These are phyloP conservation scores for Cichorium intybus DNA, from an alignment of 140 eudicot species.

Conservation along the genomic window DNA sequence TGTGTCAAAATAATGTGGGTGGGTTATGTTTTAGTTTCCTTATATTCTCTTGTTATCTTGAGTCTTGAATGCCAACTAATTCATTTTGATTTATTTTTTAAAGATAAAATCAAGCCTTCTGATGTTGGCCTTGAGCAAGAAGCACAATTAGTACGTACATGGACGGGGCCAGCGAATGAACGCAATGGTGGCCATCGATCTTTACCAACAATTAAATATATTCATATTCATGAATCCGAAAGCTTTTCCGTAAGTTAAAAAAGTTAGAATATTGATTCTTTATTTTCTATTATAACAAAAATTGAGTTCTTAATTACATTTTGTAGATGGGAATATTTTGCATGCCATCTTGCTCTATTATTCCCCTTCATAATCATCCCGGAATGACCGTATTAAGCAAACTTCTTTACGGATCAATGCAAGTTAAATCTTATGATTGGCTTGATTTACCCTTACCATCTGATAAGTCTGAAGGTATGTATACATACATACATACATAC, in stretches of 20 bases:
- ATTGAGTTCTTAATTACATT: neutral
- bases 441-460: slow-evolving; percentile 63
- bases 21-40: no score
- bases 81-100: neutral
- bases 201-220: slow-evolving; percentile 76
- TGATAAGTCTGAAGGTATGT: slow-evolving; percentile 52
- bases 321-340: slow-evolving; percentile 94
- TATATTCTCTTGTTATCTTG: neutral
- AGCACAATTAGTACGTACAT: slow-evolving; percentile 63
- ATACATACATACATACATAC: no score
- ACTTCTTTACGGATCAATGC: slow-evolving; percentile 87
- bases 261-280: neutral
- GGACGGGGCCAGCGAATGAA: slow-evolving; percentile 58
- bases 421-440: slow-evolving; percentile 91
- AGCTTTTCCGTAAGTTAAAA: slow-evolving; percentile 77
- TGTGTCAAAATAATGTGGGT: no score
- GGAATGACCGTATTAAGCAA: slow-evolving; percentile 99
- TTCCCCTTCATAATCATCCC: slow-evolving; percentile 99
- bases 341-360: slow-evolving; percentile 93
- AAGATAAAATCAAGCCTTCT: slow-evolving; percentile 89
- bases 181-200: slow-evolving; percentile 51
- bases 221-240: slow-evolving; percentile 85
- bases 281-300: neutral
- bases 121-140: slow-evolving; percentile 96
- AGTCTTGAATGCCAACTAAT: no score